phyloP scores from a whole-genome alignment of 108 stramenopile species.

The Mediolabrus comicus region DNA sequence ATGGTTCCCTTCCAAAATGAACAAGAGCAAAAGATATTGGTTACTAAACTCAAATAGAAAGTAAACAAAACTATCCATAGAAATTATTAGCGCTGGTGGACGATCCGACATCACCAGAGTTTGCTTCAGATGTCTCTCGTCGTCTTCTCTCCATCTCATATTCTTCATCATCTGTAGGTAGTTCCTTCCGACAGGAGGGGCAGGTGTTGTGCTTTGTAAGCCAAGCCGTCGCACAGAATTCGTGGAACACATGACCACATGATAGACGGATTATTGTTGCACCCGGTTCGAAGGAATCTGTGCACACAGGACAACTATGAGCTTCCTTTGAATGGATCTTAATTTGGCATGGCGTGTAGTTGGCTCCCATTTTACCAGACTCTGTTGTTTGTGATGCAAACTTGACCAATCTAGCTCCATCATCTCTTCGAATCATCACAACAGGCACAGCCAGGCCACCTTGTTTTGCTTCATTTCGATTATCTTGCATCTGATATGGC shows the following conservation, averaged over 20 bases:
- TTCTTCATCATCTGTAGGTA: conserved; percentile 84
- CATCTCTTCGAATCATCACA: conserved; percentile 69
- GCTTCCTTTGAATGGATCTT: conserved; percentile 19
- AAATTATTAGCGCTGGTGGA: conserved; percentile 5
- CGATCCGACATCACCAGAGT: neutral
- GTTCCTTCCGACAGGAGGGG: conserved; percentile 77
- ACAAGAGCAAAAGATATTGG: neutral
- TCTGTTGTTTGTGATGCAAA: conserved; percentile 1
- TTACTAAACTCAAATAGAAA: too few relatives aligned
- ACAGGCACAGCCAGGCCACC: conserved; percentile 64
- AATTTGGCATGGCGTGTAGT: conserved; percentile 29
- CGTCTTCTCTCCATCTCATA: conserved; percentile 72
- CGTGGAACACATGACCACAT: conserved; percentile 85
- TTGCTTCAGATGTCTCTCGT: conserved; percentile 5
- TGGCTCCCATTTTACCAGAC: neutral
- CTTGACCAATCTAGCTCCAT: conserved; percentile 41
- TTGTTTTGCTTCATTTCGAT: conserved; percentile 48
- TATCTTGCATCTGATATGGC: conserved; percentile 89
- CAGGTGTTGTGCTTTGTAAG: conserved; percentile 79
- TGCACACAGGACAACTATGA: conserved; percentile 72
- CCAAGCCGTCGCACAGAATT: conserved; percentile 76
- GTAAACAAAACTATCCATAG: conserved; percentile 10
- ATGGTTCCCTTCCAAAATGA: conserved; percentile 46
- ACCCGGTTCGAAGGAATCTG: conserved; percentile 47
- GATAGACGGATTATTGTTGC: conserved; percentile 62